Evolutionary conservation across 805 yeast genomes (phyloP), one percentile per base, ranked within the genome.

Genomic region (Dipodascus geniculatus): DNA sequence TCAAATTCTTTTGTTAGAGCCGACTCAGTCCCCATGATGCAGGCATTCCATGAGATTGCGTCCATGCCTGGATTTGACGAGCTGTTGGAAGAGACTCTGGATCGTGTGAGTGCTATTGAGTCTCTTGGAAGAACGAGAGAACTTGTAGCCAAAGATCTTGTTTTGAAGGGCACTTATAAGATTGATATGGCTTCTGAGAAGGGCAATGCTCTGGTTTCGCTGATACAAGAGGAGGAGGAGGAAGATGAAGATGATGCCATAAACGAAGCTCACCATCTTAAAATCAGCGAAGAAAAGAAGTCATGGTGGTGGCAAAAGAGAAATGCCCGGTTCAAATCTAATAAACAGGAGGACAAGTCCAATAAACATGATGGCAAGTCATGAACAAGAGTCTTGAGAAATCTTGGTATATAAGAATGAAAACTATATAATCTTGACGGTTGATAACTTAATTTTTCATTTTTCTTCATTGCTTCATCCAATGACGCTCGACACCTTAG

Each of bases 1-100:
- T 79, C 87, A 0, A 76, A 78, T 54, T 80, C 87, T 0, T 61
- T 68, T 23, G 95, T 87, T 2, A 71, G 85, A 35, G 91, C 95
- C 0, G 95, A 87, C 65, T 81, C 87, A 6, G 84, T 85, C 1
- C 90, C 91, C 1, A 86, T 87, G 95, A 85, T 87, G 95, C 76
- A 90, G 59, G 95, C 91, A 3, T 87, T 87, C 64, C 79, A 85
- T 55, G 95, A 87, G 63, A 83, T 87, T 51, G 82, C 83, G 1
- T 70, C 78, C 2, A 81, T 79, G 66, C 85, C 87, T 0, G 85
- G 83, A 6, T 87, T 87, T 58, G 82, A 83, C 48, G 76, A 81
- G 54, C 68, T 86, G 22, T 67, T 87, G 24, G 75, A 77, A 17
- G 85, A 83, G 51, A 82, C 91, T 0, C 67, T 79, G 8, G 79